Evolutionary conservation across 306 rosid genomes (phyloP), one percentile per base, ranked within the genome.

Genomic region (Casuarina glauca): DNA sequence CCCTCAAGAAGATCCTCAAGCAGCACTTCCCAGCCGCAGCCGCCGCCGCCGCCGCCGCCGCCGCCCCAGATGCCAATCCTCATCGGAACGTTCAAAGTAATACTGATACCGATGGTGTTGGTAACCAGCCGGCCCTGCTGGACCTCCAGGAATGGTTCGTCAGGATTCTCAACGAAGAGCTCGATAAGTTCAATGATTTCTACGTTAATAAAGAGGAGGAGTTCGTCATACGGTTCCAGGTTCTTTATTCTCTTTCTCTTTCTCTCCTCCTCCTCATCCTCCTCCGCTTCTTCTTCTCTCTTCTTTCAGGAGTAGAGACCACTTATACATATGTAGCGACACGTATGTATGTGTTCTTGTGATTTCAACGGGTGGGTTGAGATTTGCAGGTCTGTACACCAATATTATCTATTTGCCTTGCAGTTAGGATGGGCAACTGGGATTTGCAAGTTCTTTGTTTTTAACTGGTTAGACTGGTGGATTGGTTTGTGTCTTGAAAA

Each of bases 121-220:
- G 17, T 7, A 66, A 42, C 36, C 20, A 19, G 17, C 64, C 80
- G 51, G 55, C 78, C 19, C 64, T 77, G 71, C 82, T n/a, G 38
- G 84, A 80, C 5, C 84, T 92, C 13, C 89, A 95, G 52, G 88
- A 88, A 68, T 96, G 97, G 98, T 93, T 96, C 73, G 82, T 93
- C 38, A 48, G 76, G 76, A 91, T 96, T 77, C 90, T 93, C 61
- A 91, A 85, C 5, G 90, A 88, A 52, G 98, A 96, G 82, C 88
- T 96, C 63, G 90, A 93, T 39, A 96, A 96, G 81, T 89, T 96
- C 75, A 96, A 96, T 53, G 93, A 95, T 75, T 95, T 95, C 78
- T 95, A 86, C 6, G 90, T 95, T 36, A 97, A 95, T 72, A 89
- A 88, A 79, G 99, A 95, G 82, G 97, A 95, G 76, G 99, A 95